Percentiles rank a stretch among this genome's conserved stretches.
Evolutionary conservation across 345 rosid species (phyloP).

Genomic region (Pugionium cornutum): DNA sequence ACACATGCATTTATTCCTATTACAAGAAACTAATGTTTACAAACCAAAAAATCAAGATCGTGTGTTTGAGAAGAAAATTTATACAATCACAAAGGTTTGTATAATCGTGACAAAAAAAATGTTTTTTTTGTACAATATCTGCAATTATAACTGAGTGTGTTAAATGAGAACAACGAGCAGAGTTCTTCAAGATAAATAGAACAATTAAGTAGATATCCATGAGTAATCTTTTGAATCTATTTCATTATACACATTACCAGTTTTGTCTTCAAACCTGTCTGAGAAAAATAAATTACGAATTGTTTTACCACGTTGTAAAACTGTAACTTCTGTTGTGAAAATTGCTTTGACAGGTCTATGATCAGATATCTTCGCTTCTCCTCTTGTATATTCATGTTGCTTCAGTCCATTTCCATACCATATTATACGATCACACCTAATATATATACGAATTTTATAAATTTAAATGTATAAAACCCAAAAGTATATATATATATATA

Average conservation of each 20-base stretch:
- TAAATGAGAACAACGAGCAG: slow-evolving; percentile 17
- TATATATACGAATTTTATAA: too few relatives aligned
- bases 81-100: too few relatives aligned
- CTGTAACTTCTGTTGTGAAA: slow-evolving; percentile 52
- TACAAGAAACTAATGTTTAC: too few relatives aligned
- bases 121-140: not conserved
- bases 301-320: slow-evolving; percentile 27
- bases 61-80: too few relatives aligned
- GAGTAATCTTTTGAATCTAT: slow-evolving; percentile 38
- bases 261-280: slow-evolving; percentile 51
- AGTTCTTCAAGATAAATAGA: not conserved
- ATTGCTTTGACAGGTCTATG: slow-evolving; percentile 78
- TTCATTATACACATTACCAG: slow-evolving; percentile 33
- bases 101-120: too few relatives aligned
- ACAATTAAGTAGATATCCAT: slow-evolving; percentile 33
- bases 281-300: slow-evolving; percentile 53
- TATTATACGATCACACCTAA: too few relatives aligned
- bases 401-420: slow-evolving; percentile 67
- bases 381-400: slow-evolving; percentile 62
- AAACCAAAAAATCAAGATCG: too few relatives aligned
- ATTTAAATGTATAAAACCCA: too few relatives aligned
- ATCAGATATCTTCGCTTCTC: slow-evolving; percentile 70
- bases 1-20: too few relatives aligned
- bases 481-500: too few relatives aligned
- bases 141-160: not conserved